Conservation (phyloP, 2,329 filamentous ascomycete species). For the Tolypocladium ovalisporum region DNA sequence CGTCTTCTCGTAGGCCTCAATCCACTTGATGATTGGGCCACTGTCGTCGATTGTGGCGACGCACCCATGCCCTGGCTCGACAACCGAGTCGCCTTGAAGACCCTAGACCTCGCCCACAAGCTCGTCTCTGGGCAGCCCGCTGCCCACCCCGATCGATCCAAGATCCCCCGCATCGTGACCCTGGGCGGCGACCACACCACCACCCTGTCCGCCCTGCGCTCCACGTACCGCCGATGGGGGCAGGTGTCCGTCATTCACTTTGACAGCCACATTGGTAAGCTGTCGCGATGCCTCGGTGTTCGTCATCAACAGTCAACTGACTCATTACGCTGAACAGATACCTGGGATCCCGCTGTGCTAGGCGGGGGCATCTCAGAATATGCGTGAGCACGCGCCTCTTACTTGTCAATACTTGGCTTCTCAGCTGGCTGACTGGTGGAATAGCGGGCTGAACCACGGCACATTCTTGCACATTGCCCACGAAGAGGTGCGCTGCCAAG, state of each 20-base stretch:
- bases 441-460: conserved; percentile 11
- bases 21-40: conserved; percentile 45
- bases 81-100: conserved; percentile 10
- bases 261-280: conserved; percentile 40
- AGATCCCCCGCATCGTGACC: conserved; percentile 36
- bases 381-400: background rate
- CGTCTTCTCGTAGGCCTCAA: conserved; percentile 6
- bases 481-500: conserved; percentile 6
- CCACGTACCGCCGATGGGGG: conserved; percentile 47
- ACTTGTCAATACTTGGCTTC: background rate
- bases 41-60: conserved; percentile 73
- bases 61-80: conserved; percentile 10
- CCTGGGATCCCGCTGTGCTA: background rate
- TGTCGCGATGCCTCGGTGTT: background rate
- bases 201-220: conserved; percentile 53
- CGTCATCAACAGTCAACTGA: background rate
- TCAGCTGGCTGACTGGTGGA: background rate
- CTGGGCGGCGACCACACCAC: conserved; percentile 63
- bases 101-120: conserved; percentile 10
- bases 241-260: conserved; percentile 60
- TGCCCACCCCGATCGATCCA: conserved; percentile 4
- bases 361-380: background rate
- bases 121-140: conserved; percentile 7
- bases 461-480: conserved; percentile 14
- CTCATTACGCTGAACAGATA: background rate